phyloP scores from a whole-genome alignment of 331 rosid species.

The Saraca asoca region DNA sequence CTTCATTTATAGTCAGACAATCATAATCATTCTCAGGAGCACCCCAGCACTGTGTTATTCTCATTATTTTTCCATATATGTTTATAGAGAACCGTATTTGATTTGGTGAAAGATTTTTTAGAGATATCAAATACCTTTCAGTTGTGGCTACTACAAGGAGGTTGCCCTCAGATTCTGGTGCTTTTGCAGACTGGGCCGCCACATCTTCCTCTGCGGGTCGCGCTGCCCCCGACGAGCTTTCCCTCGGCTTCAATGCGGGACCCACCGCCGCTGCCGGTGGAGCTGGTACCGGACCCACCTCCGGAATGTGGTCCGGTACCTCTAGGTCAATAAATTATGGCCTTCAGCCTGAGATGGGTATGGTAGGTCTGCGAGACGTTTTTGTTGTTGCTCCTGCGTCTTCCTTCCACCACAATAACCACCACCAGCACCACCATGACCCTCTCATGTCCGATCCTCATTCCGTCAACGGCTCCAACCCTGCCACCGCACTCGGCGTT shows the following conservation, averaged over 20 bases:
- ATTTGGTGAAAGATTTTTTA: too few species aligned
- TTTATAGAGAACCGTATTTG: too few species aligned
- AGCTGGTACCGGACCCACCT: conserved; percentile 47
- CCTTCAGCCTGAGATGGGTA: conserved; percentile 68
- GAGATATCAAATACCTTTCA: conserved; percentile 26
- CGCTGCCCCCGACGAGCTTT: conserved; percentile 69
- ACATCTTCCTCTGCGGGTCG: conserved; percentile 51
- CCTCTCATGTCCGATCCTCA: conserved; percentile 54
- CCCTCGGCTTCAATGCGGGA: conserved; percentile 89
- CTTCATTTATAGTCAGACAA: conserved; percentile 6
- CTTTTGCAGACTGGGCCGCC: conserved; percentile 89
- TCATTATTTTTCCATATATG: too few species aligned
- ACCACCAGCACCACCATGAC: conserved; percentile 39
- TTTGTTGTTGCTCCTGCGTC: conserved; percentile 76
- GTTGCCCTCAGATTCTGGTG: conserved; percentile 88
- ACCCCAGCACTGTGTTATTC: too few species aligned
- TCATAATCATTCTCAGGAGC: too few species aligned
- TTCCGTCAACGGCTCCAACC: conserved; percentile 48
- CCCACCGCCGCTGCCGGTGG: conserved; percentile 45
- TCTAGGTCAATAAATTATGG: conserved; percentile 58
- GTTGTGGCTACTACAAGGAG: conserved; percentile 99
- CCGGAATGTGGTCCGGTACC: conserved; percentile 49
- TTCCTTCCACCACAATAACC: conserved; percentile 46
- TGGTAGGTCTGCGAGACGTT: conserved; percentile 68
- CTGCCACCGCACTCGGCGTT: conserved; percentile 75